A percentile compares a stretch with the other conserved stretches of the same genome.
phyloP scores from a whole-genome alignment of 208 protist genomes.

The Phytomonas francai region DNA sequence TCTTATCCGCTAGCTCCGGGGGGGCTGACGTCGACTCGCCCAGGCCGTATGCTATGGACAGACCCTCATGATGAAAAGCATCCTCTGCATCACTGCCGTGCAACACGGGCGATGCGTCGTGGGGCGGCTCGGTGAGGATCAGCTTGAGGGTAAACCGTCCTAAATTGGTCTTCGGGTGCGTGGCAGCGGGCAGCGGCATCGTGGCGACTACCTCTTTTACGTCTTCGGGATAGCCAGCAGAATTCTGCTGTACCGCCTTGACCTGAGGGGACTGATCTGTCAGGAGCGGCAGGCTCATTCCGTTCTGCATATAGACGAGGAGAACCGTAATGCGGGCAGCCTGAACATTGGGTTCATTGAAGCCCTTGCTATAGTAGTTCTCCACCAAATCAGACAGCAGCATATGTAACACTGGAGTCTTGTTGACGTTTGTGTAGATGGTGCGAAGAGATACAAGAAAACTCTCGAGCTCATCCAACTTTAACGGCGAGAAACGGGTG shows the following conservation, averaged over 20 bases:
- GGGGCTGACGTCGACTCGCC: neutral
- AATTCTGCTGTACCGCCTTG: slow-evolving; percentile 17
- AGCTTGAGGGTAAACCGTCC: slow-evolving; percentile 42
- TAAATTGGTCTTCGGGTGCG: slow-evolving; percentile 11
- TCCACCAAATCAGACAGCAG: slow-evolving; percentile 36
- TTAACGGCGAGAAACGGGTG: slow-evolving; percentile 5
- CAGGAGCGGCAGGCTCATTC: slow-evolving; percentile 53
- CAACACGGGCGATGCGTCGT: slow-evolving; percentile 1
- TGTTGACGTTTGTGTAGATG: slow-evolving; percentile 43
- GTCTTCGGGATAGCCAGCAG: slow-evolving; percentile 22
- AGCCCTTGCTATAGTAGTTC: slow-evolving; percentile 12
- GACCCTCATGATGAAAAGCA: neutral
- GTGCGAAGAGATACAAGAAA: slow-evolving; percentile 53
- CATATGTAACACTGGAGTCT: slow-evolving; percentile 49
- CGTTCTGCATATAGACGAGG: slow-evolving; percentile 57
- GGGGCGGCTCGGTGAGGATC: neutral
- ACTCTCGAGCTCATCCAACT: slow-evolving; percentile 35
- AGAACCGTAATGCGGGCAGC: slow-evolving; percentile 60
- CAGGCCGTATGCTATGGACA: neutral
- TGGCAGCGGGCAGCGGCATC: slow-evolving; percentile 36
- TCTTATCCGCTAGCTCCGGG: neutral
- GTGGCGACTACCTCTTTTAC: slow-evolving; percentile 45
- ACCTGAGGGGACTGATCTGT: slow-evolving; percentile 28
- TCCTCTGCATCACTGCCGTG: neutral
- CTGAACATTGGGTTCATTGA: slow-evolving; percentile 26